Base-by-base conservation (phyloP, 176 grass and related monocot species). In the Triticum dicoccoides region DNA sequence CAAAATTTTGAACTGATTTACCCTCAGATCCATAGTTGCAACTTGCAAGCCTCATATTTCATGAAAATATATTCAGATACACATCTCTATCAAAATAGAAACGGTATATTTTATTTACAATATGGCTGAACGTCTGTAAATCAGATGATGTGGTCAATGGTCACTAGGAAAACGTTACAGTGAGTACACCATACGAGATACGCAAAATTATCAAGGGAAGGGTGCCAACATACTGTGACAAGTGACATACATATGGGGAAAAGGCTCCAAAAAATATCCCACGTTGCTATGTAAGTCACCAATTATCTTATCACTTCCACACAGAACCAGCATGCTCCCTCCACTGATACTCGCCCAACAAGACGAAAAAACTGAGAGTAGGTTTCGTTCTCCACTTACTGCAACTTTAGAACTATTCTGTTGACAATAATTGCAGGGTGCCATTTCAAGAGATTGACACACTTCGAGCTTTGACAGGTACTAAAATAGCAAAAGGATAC, bases 401-500 rank as follows among this genome's bases (percentile, higher is more conserved):
- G 69, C 42, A 41, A 68, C 17, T 32, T 59, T 17, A 8, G 41
- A 82, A 13, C 9, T 10, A 34, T 61, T 61, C 4, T 76, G 34
- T 44, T 21, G 73, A 29, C 45, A 61, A 20, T 59, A 61, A 74
- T 33, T 83, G 20, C 69, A 54, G 51, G 37, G 71, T 56, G 41
- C 33, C 38, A 83, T 81, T 83, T 73, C 8, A 5, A 78, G 82
- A 90, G 27, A 75, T 75, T 41, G n/a, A 66, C 56, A 68, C n/a
- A 68, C 29, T 75, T 32, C 41, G 37, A 33, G 34, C 63, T 20
- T 81, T 58, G 10, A n/a, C 7, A 41, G 41, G 32, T 47, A 81
- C 13, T 24, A 13, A 72, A 72, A 67, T 59, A 67, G 24, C 21
- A 65, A 77, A 90, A 90, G 93, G 93, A 95, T 95, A 95, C 90